These are phyloP conservation scores for Polygonum aviculare DNA, from an alignment of 148 eudicot genomes.

Conservation along the genomic window DNA sequence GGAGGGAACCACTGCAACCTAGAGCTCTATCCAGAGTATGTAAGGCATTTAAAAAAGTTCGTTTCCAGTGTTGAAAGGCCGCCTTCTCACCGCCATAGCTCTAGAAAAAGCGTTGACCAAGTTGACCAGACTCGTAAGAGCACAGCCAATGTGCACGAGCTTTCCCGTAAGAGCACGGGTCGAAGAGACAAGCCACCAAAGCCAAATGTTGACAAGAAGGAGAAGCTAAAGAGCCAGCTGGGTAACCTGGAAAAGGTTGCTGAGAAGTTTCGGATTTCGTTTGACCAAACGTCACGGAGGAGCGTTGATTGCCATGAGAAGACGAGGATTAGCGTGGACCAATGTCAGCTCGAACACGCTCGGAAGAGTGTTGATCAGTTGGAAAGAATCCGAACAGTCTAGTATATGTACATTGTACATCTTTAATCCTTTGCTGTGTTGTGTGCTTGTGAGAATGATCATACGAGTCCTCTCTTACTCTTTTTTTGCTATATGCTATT, in stretches of 20 bases:
- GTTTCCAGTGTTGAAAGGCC: constrained; percentile 40
- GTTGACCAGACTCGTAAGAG: constrained; percentile 54
- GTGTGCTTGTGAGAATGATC: not conserved
- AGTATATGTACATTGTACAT: constrained; percentile 10
- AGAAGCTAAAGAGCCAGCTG: constrained; percentile 27
- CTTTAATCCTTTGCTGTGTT: not conserved
- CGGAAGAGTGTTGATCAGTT: constrained; percentile 57
- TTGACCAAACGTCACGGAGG: constrained; percentile 47
- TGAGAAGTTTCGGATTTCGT: constrained; percentile 36
- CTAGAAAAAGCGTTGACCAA: constrained; percentile 44
- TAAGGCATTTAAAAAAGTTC: constrained; percentile 57
- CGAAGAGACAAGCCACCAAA: constrained; percentile 63
- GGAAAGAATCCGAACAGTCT: constrained; percentile 45
- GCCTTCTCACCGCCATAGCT: constrained; percentile 39
- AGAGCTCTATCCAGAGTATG: constrained; percentile 59
- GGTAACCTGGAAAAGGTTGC: constrained; percentile 25
- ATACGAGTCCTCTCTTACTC: not conserved
- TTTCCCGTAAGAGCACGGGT: constrained; percentile 58
- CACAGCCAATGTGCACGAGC: constrained; percentile 21
- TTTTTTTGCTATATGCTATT: not conserved
- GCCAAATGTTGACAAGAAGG: constrained; percentile 33
- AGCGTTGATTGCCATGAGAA: constrained; percentile 56
- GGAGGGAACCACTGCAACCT: constrained; percentile 65
- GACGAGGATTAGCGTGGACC: constrained; percentile 43
- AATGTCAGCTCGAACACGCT: constrained; percentile 37